phyloP scores from a whole-genome alignment of 179 eudicot genomes.

The Amaranthus tricolor region DNA sequence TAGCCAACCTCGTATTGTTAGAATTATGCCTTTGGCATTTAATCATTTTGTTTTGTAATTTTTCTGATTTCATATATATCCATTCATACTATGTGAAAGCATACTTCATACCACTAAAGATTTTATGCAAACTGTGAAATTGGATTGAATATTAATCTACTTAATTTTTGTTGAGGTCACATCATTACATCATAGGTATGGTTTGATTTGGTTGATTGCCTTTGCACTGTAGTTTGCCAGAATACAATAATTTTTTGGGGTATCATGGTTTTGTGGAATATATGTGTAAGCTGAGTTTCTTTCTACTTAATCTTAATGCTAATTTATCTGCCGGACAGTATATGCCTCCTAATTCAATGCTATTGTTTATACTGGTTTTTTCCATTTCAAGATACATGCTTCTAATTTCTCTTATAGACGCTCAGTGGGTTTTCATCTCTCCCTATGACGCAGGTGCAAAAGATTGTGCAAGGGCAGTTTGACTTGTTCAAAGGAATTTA shows the following conservation, averaged over 20 bases:
- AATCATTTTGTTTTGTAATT: no score
- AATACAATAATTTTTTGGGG: not conserved
- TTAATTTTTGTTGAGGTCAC: not conserved
- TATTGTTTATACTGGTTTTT: not conserved
- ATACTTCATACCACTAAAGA: no score
- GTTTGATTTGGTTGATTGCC: no score
- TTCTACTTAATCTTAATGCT: not conserved
- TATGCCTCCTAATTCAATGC: not conserved
- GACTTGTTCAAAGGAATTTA: slow-evolving; percentile 68
- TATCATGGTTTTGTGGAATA: not conserved
- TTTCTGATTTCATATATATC: no score
- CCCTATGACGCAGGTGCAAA: slow-evolving; percentile 58
- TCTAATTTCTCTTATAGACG: not conserved
- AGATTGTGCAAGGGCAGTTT: slow-evolving; percentile 86
- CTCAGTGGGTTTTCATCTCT: slow-evolving; percentile 11
- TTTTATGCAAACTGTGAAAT: no score
- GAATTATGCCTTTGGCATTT: no score
- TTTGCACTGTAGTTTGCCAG: not conserved
- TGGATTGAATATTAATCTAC: no score
- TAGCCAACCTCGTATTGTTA: no score
- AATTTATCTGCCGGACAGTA: not conserved
- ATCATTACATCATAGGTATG: not conserved
- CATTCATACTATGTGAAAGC: no score
- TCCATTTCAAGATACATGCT: not conserved
- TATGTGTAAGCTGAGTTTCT: not conserved